Evolutionary conservation across 129 eudicot species (phyloP).

Genomic region (Gnaphalium uliginosum): DNA sequence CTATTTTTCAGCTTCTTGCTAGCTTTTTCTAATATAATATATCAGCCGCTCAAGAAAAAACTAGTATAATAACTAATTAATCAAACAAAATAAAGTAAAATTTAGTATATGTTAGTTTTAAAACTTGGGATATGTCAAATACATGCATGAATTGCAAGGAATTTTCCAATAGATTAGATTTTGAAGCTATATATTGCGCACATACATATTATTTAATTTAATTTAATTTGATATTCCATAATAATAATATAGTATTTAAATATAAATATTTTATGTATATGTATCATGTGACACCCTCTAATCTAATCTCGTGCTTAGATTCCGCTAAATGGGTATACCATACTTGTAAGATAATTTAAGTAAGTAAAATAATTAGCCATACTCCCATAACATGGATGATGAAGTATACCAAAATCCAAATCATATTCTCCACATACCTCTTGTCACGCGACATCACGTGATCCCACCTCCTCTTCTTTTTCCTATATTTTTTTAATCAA

Average conservation of each 20-base stretch:
- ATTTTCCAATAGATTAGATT: no score
- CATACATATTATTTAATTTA: no score
- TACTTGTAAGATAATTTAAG: slow-evolving; percentile 46
- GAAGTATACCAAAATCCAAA: slow-evolving; percentile 57
- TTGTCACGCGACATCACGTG: slow-evolving; percentile 88
- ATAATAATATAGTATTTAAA: background rate
- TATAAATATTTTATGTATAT: background rate
- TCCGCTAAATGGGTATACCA: slow-evolving; percentile 40
- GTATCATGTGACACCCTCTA: slow-evolving; percentile 46
- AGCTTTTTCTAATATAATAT: no score
- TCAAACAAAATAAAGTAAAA: background rate
- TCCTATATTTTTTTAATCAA: background rate
- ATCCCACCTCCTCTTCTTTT: slow-evolving; percentile 28
- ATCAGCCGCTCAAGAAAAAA: no score
- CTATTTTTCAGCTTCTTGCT: no score
- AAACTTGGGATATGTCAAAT: no score
- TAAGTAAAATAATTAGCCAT: slow-evolving; percentile 40
- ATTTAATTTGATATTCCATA: no score
- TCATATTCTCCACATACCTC: slow-evolving; percentile 46
- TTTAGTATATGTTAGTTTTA: no score
- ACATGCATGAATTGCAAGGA: background rate
- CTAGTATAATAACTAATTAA: background rate
- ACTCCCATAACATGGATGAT: slow-evolving; percentile 37
- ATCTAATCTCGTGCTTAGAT: slow-evolving; percentile 57
- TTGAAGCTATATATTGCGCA: no score